A percentile compares a stretch with the other conserved stretches of the same genome.
Conservation (phyloP, 2,329 filamentous ascomycete species). For the Pleomassaria siparia region DNA sequence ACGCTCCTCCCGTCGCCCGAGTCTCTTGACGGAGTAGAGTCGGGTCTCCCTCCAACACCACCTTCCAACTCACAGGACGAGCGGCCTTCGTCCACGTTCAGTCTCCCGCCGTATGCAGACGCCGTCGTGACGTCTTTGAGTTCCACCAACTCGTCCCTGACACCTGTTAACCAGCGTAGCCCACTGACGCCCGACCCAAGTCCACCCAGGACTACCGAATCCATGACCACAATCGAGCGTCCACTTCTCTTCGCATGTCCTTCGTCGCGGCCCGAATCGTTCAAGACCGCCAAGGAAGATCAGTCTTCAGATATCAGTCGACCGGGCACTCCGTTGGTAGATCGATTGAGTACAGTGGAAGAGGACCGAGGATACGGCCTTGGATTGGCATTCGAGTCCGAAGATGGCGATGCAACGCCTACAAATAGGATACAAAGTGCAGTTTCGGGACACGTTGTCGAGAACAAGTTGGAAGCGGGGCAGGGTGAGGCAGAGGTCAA, state of each 20-base stretch:
- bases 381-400: slow-evolving; percentile 39
- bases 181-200: slow-evolving; percentile 44
- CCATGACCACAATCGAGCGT: slow-evolving; percentile 22
- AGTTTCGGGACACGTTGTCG: background rate
- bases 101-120: slow-evolving; percentile 42
- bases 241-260: slow-evolving; percentile 36
- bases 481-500: too few relatives aligned
- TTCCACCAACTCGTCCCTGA: slow-evolving; percentile 43
- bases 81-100: slow-evolving; percentile 20
- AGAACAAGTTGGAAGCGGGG: slow-evolving; percentile 3
- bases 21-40: slow-evolving; percentile 29
- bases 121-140: slow-evolving; percentile 42
- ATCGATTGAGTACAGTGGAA: slow-evolving; percentile 30
- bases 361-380: slow-evolving; percentile 38
- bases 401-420: slow-evolving; percentile 35
- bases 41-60: slow-evolving; percentile 49
- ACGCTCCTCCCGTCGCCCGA: slow-evolving; percentile 32
- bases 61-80: slow-evolving; percentile 44
- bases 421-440: slow-evolving; percentile 19
- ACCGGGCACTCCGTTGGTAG: slow-evolving; percentile 27
- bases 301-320: slow-evolving; percentile 34
- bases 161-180: slow-evolving; percentile 45
- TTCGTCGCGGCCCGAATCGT: slow-evolving; percentile 50
- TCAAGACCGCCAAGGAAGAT: slow-evolving; percentile 49
- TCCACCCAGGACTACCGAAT: slow-evolving; percentile 33